A percentile compares a stretch with the other conserved stretches of the same genome.
Conservation (phyloP, 495 filamentous ascomycete species). For the Penicillium ochrochloron region DNA sequence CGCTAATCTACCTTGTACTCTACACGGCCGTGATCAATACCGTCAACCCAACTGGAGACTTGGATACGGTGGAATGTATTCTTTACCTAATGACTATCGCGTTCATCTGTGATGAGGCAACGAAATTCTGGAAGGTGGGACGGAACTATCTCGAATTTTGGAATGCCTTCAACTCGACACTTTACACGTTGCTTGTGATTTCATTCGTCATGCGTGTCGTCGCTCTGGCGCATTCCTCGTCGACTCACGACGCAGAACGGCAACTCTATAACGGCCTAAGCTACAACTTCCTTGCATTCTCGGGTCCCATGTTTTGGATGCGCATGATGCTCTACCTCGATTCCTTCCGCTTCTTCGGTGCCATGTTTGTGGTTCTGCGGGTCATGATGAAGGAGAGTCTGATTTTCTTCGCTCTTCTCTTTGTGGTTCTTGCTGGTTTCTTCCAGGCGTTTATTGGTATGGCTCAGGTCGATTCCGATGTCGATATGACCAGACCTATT, state of each 20-base stretch:
- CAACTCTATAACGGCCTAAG: constrained; percentile 73
- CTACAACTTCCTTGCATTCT: constrained; percentile 92
- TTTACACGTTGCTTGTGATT: constrained; percentile 77
- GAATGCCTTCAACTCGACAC: constrained; percentile 87
- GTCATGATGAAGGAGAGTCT: constrained; percentile 99
- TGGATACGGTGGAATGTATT: constrained; percentile 83
- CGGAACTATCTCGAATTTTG: constrained; percentile 88
- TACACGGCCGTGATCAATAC: constrained; percentile 94
- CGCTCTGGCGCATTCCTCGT: constrained; percentile 66
- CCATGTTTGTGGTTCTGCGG: constrained; percentile 95
- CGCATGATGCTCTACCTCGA: constrained; percentile 93
- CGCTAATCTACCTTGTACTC: constrained; percentile 77
- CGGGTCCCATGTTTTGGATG: constrained; percentile 96
- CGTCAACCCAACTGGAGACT: constrained; percentile 75
- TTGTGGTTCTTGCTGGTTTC: constrained; percentile 86
- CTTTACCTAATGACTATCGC: constrained; percentile 91
- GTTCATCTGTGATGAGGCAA: constrained; percentile 85
- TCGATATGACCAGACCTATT: constrained; percentile 70
- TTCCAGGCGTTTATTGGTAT: constrained; percentile 95
- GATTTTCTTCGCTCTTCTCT: constrained; percentile 95
- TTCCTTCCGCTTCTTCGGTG: constrained; percentile 92
- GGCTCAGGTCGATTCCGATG: constrained; percentile 75
- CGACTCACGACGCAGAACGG: constrained; percentile 56
- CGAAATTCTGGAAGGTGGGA: constrained; percentile 93
- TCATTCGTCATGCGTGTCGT: constrained; percentile 79